Percentiles rank a stretch among this genome's conserved stretches.
These are phyloP conservation scores for Corymbia citriodora DNA, from an alignment of 441 rosid species.

Conservation along the genomic window DNA sequence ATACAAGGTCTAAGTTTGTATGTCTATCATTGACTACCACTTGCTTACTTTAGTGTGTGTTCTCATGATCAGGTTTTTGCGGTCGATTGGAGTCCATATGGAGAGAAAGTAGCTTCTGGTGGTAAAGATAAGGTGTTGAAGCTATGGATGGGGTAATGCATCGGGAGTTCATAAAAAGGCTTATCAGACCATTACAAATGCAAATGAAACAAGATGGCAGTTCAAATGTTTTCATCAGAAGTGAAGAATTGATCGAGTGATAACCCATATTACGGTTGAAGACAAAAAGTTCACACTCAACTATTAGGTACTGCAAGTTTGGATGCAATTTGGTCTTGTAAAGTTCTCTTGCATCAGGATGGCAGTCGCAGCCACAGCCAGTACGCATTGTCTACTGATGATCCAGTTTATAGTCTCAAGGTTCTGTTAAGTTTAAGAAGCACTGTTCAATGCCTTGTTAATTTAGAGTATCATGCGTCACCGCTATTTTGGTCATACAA, in stretches of 20 bases:
- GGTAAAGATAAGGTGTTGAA: conserved; percentile 87
- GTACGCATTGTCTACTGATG: not conserved
- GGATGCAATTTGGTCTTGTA: not conserved
- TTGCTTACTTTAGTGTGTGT: not conserved
- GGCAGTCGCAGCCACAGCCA: not conserved
- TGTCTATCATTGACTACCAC: not conserved
- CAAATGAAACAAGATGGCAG: not conserved
- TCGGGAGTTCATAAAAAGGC: not conserved
- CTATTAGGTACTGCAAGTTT: not conserved
- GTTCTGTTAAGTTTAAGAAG: not conserved
- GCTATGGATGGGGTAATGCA: conserved; percentile 84
- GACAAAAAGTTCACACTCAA: not conserved
- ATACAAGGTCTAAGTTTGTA: not conserved
- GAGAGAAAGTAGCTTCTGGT: conserved; percentile 94
- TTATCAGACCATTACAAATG: not conserved
- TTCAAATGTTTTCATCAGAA: not conserved
- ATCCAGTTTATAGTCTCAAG: not conserved
- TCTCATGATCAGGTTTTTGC: conserved; percentile 54
- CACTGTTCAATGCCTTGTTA: not conserved
- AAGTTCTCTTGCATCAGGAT: not conserved
- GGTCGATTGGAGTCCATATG: conserved; percentile 99
- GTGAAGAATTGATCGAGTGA: not conserved
- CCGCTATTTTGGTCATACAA: not conserved
- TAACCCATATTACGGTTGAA: not conserved
- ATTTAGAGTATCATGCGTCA: not conserved